These are phyloP conservation scores for Neofusicoccum parvum DNA, from an alignment of 2,329 filamentous ascomycete genomes.

Conservation along the genomic window DNA sequence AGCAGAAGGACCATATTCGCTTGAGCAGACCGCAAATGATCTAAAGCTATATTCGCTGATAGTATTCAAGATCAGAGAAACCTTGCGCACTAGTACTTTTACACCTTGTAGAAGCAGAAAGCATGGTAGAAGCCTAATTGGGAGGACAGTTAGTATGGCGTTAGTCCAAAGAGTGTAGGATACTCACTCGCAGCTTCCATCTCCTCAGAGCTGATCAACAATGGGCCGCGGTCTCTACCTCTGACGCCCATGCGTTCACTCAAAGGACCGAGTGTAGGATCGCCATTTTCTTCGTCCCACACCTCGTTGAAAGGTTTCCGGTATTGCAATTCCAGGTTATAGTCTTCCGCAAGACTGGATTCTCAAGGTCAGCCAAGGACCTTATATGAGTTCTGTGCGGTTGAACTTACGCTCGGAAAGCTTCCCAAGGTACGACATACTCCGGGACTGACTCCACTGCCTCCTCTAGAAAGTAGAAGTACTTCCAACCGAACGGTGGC, in stretches of 20 bases:
- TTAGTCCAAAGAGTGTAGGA: not conserved
- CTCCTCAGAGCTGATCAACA: constrained; percentile 81
- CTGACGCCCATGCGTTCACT: constrained; percentile 96
- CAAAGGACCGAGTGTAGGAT: constrained; percentile 75
- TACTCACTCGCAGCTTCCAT: constrained; percentile 79
- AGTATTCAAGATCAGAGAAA: no score
- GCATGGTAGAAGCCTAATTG: constrained; percentile 77
- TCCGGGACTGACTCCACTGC: constrained; percentile 95
- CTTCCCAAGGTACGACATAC: constrained; percentile 98
- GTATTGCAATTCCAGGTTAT: constrained; percentile 93
- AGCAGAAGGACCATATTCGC: no score
- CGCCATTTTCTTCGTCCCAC: constrained; percentile 88
- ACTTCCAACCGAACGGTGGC: constrained; percentile 96
- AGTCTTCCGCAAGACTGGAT: constrained; percentile 75
- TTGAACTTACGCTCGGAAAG: constrained; percentile 71
- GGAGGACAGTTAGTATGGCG: constrained; percentile 1
- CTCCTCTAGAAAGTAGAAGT: constrained; percentile 94
- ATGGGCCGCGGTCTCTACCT: constrained; percentile 64
- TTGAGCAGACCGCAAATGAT: no score
- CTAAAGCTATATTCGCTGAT: no score
- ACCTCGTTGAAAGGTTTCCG: constrained; percentile 88
- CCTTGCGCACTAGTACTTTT: not conserved
- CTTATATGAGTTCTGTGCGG: constrained; percentile 26
- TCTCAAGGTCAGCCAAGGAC: constrained; percentile 23
- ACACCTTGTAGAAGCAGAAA: constrained; percentile 97